Evolutionary conservation across 2,329 filamentous ascomycete species (phyloP), one percentile per base, ranked within the genome.

Genomic region (Colletotrichum camelliae): DNA sequence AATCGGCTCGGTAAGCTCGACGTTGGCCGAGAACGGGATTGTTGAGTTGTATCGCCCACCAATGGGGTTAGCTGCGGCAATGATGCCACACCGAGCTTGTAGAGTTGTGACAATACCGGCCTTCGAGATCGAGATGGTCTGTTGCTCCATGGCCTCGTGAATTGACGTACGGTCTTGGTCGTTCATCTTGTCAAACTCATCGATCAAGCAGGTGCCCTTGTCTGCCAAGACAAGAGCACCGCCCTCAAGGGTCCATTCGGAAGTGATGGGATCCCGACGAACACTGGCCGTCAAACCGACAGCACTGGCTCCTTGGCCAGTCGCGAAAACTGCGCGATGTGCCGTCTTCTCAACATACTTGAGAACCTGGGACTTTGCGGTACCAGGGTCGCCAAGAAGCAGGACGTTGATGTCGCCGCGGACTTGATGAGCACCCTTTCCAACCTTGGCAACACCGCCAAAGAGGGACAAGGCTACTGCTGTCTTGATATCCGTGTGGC

Each of bases 131-230:
- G 96, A 98, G 79, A 99, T 99, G 2, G 97, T 99, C 86, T 99
- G 97, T 86, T 99, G 97, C 85, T 99, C 97, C 97, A 99, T 99
- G 76, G 97, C 97, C 89, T 99, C 97, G 90, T 99, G 97, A 80
- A 99, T 99, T 9, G 96, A 98, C 1, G 97, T 98, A 78, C 97
- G 93, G 84, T 99, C 97, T 83, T 98, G 96, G 83, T 99, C 97
- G 84, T 98, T 98, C 97, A 99, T 99, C 90, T 99, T 99, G 91
- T 99, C 97, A 81, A 99, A 99, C 86, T 99, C 97, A 81, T 99
- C 97, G 77, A 99, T 99, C 35, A 99, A 89, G 82, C 97, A 98
- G 18, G 95, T 98, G 55, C 97, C 97, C 79, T 95, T 94, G 84
- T 99, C 97, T 18, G 97, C 97, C 72, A 99, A 91, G 81, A 99